Evolutionary conservation across 306 rosid species (phyloP), one percentile per base, ranked within the genome.

Genomic region (Cucurbita pepo): DNA sequence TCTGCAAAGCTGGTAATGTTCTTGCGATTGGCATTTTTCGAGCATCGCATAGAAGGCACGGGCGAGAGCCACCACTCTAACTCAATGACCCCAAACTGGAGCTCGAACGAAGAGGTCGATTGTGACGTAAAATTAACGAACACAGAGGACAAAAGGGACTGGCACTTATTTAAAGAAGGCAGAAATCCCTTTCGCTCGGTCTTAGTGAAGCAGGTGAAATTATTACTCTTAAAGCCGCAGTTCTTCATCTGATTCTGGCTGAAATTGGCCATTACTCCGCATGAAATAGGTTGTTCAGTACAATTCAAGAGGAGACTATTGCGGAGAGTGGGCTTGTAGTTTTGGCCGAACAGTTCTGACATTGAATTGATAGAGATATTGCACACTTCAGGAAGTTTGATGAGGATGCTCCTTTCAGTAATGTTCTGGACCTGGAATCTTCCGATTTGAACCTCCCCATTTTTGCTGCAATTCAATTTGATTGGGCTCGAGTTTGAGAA

Each of bases 61-160:
- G 85, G 75, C 4, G 10, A 10, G 74, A 90, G 74, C 98, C 98
- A 94, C 98, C 98, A 94, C 7, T 65, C 86, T 75, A 94, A 78
- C 70, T 94, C 89, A 21, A 94, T 43, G 70, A 55, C 80, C 81
- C 83, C 83, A 57, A 89, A 75, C 81, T 83, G 81, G 22, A 90
- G 79, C 84, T 81, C 83, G 37, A 88, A 78, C 60, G 78, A 75
- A 58, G 77, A 50, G 18, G 59, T 34, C 37, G 83, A 60, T 41
- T 76, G 77, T 34, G 55, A 18, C n/a, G 47, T 76, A 12, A 77
- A 79, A 10, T 73, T 74, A 81, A 85, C 38, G 45, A 83, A 72
- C 53, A 87, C 38, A 8, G 97, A 82, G 0, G 88, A 82, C 81
- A 82, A 83, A 86, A 93, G 74, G 58, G 4, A 69, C 4, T 48